Conservation (phyloP, 2,329 filamentous ascomycete genomes). For the Sphaerulina populicola region DNA sequence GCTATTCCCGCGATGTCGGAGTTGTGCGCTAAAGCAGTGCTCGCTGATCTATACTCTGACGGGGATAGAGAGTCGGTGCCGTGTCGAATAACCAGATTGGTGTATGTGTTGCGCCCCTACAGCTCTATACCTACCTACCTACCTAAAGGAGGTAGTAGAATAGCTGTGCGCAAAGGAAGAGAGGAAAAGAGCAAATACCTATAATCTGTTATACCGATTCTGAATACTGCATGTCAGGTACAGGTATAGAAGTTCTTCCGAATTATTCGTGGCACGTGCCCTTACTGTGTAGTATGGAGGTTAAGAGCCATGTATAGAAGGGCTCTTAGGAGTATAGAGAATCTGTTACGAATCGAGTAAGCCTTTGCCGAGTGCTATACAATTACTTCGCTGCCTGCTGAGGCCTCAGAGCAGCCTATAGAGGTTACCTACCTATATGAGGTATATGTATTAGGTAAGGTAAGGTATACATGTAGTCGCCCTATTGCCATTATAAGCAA, state of each 20-base stretch:
- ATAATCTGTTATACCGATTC: constrained; percentile 62
- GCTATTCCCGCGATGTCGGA: constrained; percentile 3
- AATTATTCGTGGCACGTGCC: too few relatives aligned
- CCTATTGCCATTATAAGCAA: constrained; percentile 80
- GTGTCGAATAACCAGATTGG: not conserved
- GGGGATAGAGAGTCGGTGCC: not conserved
- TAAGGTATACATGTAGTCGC: constrained; percentile 51
- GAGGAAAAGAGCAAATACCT: too few relatives aligned
- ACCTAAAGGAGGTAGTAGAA: constrained; percentile 73
- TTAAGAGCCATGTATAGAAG: constrained; percentile 71
- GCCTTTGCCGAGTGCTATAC: constrained; percentile 40
- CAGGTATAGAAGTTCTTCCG: constrained; percentile 50
- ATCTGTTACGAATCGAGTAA: constrained; percentile 76
- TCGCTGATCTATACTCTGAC: constrained; percentile 6
- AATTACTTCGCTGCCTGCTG: constrained; percentile 64
- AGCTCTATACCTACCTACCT: constrained; percentile 50
- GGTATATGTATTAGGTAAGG: too few relatives aligned
- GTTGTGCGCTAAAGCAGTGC: not conserved
- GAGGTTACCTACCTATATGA: too few relatives aligned
- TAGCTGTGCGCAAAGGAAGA: constrained; percentile 61
- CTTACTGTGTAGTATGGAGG: constrained; percentile 12
- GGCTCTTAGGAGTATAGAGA: constrained; percentile 86
- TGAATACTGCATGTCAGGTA: constrained; percentile 34
- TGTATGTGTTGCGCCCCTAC: constrained; percentile 61
- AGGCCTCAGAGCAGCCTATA: constrained; percentile 74